Evolutionary conservation across 768 basidiomycete genomes (phyloP), one percentile per base, ranked within the genome.

Genomic region (Phylloporus arenicola): DNA sequence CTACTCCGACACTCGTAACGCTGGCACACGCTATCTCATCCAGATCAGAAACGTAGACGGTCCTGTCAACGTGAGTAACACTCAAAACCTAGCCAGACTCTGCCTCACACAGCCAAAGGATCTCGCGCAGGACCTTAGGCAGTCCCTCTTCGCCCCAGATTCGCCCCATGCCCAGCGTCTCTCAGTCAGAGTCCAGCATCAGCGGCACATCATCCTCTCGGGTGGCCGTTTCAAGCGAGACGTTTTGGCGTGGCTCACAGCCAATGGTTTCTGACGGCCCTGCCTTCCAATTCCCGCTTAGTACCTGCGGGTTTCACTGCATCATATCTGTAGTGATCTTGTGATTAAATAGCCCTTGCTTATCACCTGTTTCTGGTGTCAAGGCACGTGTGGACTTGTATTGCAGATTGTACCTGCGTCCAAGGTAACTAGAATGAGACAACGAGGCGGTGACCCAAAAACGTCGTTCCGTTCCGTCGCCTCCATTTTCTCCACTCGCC

Each of bases 1-100:
- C 22, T 88, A 88, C 65, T 78, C 84, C 25, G 84, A 89, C 63
- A 63, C 86, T 40, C 81, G 84, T 54, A 87, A 84, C 63, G 79
- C 69, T 27, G 78, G 83, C 51, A 77, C 81, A 4, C 78, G 80
- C 48, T 70, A 80, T 53, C 70, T 78, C 31, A 67, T 84, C 39
- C 73, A 77, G 40, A 74, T 91, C 50, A 78, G 82, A 46, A 85
- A 88, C 66, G 72, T 91, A 9, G 75, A 88, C 51, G 88, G 88
- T 17, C 74, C 79, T 54, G 60, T 70, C 52, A 67, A 73, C 50
- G 88, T 86, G 61, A 55, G 77, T 72, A n/a, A n/a, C n/a, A n/a
- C 4, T 4, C 29, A 37, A 35, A n/a, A 48, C 43, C 20, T 46
- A 19, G 8, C 25, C 19, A 12, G 14, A 17, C 11, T 24, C 34